Evolutionary conservation across 116 monocot species (phyloP), one percentile per base, ranked within the genome.

Genomic region (Posidonia oceanica): DNA sequence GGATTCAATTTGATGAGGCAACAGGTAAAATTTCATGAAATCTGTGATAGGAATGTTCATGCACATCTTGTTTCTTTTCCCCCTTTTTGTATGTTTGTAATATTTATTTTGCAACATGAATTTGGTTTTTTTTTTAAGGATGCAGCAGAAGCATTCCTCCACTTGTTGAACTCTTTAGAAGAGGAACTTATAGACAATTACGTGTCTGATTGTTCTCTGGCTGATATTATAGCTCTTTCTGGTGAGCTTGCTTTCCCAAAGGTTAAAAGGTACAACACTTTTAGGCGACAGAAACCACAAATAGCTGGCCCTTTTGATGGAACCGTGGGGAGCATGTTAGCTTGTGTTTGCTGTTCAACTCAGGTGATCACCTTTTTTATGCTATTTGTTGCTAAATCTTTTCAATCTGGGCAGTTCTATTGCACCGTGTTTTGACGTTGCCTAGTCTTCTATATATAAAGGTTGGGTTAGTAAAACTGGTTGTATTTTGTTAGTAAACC

Each of bases 111-210:
- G 39, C 52, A 14, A 4, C 15, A 37, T n/a, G 40, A 41, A 58
- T 51, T n/a, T 70, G 14, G 11, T 58, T 39, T 44, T 54, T 73
- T 80, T 15, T 29, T 38, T 17, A 60, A 97, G 97, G 92, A 97
- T 84, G 89, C 97, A 77, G 79, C 91, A 60, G 97, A 97, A 82
- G 92, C 92, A 64, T 87, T 92, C 60, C 69, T 82, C 55, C 89
- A 87, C 79, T 79, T 97, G 55, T 69, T 97, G 37, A 81, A 85
- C 59, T 89, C 97, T 22, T 72, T 97, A 51, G 82, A 80, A 82
- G 82, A 83, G 55, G 97, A 97, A 78, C 66, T 82, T 76, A 75
- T 56, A 54, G 75, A 80, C n/a, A 44, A 53, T 74, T 80, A 84
- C 71, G 68, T 75, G 56, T 76, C 79, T 40, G 56, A 57, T 70